Evolutionary conservation across 345 rosid genomes (phyloP), one percentile per base, ranked within the genome.

Genomic region (Pugionium cornutum): DNA sequence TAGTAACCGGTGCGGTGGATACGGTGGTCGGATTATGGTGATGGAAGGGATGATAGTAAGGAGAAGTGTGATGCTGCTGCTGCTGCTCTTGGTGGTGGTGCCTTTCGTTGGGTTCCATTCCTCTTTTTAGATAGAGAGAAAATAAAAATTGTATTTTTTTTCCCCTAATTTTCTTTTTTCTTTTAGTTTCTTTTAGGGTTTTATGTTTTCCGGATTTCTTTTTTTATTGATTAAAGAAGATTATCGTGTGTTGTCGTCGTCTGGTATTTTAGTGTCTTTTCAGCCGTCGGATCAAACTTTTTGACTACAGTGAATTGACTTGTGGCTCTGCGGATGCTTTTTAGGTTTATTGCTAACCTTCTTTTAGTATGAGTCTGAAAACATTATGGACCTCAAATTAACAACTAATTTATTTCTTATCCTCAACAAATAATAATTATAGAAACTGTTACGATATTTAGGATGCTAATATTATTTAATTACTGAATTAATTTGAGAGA

Each of bases 31-130:
- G 51, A 46, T 75, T 68, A 60, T 65, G 64, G 39, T 59, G 65
- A 18, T 51, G 50, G 41, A 46, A 62, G 33, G 62, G 73, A 51
- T 27, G 72, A 66, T 59, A 75, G 80, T 66, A 76, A 79, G 75
- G 79, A 56, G 85, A 68, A 74, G 76, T 69, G 78, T 78, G 75
- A 77, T 78, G 82, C 34, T 78, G 88, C 8, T 77, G 72, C 50
- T 77, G 83, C 37, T 75, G 73, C 35, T 55, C 45, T 5, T 62
- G 74, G 8, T 70, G 75, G 45, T 74, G 72, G 53, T 67, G 84
- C 71, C 74, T 76, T 62, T 89, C 92, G 79, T 84, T 80, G 33
- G 82, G 82, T 77, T 85, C 91, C 91, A 87, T 83, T 66, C 58
- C 53, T 67, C 18, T 37, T 72, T 80, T 67, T 54, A 35, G 76